phyloP scores from a whole-genome alignment of 2,329 filamentous ascomycete genomes.

The Ceratocystis lukuohia region DNA sequence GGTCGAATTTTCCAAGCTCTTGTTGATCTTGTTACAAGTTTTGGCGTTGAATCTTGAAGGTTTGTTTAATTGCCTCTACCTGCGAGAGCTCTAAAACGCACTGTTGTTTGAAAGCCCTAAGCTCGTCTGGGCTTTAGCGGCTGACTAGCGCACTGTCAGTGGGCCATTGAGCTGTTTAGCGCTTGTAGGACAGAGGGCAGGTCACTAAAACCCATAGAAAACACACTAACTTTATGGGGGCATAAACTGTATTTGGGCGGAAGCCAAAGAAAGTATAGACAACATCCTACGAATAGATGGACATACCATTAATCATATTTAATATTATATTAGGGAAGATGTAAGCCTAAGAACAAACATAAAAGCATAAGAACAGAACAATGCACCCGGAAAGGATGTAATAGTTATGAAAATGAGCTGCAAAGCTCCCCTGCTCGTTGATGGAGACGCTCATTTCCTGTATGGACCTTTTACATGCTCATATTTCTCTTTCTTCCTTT shows the following conservation, averaged over 20 bases:
- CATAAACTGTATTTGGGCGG: neutral
- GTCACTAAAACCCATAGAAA: neutral
- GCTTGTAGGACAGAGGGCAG: neutral
- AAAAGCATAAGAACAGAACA: neutral
- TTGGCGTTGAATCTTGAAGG: neutral
- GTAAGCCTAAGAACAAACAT: neutral
- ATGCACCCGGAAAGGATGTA: neutral
- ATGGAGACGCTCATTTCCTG: slow-evolving; percentile 1
- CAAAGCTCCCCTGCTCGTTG: neutral
- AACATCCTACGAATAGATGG: neutral
- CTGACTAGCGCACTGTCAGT: neutral
- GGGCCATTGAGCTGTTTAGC: neutral
- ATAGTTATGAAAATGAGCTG: too few relatives aligned
- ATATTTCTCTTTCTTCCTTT: neutral
- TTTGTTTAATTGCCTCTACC: neutral
- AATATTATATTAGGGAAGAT: neutral
- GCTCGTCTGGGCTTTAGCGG: neutral
- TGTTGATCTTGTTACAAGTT: neutral
- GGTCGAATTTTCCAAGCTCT: neutral
- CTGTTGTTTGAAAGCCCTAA: neutral
- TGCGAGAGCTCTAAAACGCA: neutral
- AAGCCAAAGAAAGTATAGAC: neutral
- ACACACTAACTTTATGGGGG: neutral
- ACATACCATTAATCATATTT: neutral
- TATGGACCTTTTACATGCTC: slow-evolving; percentile 1